Percentiles rank a stretch among this genome's conserved stretches.
Evolutionary conservation across 2,329 filamentous ascomycete genomes (phyloP).

Genomic region (Colletotrichum falcatum): DNA sequence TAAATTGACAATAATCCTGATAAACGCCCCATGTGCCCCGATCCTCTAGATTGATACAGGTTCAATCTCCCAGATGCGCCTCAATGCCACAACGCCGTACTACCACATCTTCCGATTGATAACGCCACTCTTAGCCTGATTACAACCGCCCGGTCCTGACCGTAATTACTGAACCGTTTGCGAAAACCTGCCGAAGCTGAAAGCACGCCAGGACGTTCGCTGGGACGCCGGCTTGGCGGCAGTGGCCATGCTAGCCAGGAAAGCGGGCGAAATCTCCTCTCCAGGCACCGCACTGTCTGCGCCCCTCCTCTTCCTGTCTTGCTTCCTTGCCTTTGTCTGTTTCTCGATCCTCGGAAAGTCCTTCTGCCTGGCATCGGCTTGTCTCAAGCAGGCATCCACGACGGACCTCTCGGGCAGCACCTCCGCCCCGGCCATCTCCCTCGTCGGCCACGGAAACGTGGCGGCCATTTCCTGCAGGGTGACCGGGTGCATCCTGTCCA

Average conservation of each 20-base stretch:
- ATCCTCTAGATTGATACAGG: neutral
- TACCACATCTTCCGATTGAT: neutral
- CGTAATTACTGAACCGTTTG: neutral
- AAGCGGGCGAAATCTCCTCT: neutral
- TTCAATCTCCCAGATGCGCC: neutral
- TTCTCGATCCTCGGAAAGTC: constrained; percentile 48
- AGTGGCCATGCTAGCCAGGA: neutral
- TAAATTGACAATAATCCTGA: neutral
- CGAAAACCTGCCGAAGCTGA: neutral
- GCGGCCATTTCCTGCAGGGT: constrained; percentile 52
- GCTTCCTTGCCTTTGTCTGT: neutral
- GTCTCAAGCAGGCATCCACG: constrained; percentile 41
- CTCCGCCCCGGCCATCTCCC: constrained; percentile 51
- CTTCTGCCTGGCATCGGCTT: constrained; percentile 49
- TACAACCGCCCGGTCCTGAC: accelerated
- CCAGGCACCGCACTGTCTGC: neutral
- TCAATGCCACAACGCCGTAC: neutral
- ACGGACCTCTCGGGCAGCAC: constrained; percentile 49
- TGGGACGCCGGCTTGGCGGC: neutral
- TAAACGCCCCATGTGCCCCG: neutral
- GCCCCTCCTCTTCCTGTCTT: constrained; percentile 2
- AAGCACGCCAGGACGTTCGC: constrained; percentile 7
- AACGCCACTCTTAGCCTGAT: neutral
- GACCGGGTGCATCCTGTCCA: constrained; percentile 46
- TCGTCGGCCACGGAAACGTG: constrained; percentile 52